Base-by-base conservation (phyloP, 306 rosid genomes). In the Prinsepia uniflora region DNA sequence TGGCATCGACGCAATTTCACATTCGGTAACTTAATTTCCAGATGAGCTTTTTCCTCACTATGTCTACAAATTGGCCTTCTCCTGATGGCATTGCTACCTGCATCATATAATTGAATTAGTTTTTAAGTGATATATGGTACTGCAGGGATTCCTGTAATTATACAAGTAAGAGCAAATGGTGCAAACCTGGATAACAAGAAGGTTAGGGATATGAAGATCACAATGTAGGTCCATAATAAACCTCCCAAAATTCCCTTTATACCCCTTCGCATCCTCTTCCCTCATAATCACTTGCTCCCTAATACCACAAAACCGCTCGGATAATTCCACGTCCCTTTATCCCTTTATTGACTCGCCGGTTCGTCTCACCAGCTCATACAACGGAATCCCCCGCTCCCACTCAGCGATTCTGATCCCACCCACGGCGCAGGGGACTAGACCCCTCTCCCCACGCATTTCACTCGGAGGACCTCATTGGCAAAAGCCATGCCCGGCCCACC, bases 61-160 rank as follows among this genome's bases (percentile, higher is more conserved):
- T 78, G 18, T 81, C 79, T 22, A 70, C 20, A 39, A 59, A 89
- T 54, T 34, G 76, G 0, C 96, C 92, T 83, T 89, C 96, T 70
- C 86, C 90, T 20, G 88, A 83, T 72, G 90, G 90, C 58, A 87
- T 42, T 65, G 83, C 90, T 65, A 87, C 88, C 96, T 86, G 75
- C 20, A 18, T 5, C 53, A 24, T 24, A 24, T 24, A 24, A 24
- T 24, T 24, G 30, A 30, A 30, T 30, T 30, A 30, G 36, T 30
- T 30, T 30, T 30, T 30, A 30, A 30, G 36, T 30, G 2, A 30
- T 30, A 30, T 30, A 30, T 30, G n/a, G n/a, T n/a, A n/a, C n/a
- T n/a, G 36, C 36, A 30, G 36, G 36, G 36, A 30, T 30, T 30
- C 36, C 3, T 30, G 36, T 30, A 1, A 30, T 30, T 30, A 30